phyloP scores from a whole-genome alignment of 2,329 filamentous ascomycete genomes.

The Aspergillus calidoustus region DNA sequence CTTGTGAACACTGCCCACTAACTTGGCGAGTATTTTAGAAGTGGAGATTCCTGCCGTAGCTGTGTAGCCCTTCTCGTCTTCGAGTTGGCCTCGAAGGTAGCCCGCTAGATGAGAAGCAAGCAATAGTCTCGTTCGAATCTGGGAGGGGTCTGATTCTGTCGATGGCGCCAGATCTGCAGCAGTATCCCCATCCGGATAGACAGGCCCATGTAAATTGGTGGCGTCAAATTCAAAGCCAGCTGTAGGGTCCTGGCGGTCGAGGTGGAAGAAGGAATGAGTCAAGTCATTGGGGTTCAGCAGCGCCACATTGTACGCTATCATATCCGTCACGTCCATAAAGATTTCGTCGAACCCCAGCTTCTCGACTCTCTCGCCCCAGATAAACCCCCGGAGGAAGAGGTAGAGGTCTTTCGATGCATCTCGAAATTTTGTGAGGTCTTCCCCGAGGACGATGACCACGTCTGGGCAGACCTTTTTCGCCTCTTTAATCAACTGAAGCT shows the following conservation, averaged over 20 bases:
- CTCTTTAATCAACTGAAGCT: conserved; percentile 83
- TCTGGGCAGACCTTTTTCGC: conserved; percentile 81
- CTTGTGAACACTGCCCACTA: conserved; percentile 83
- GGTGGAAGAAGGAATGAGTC: conserved; percentile 75
- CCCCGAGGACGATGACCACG: conserved; percentile 81
- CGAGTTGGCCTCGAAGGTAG: conserved; percentile 72
- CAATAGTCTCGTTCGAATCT: conserved; percentile 64
- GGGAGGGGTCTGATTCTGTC: conserved; percentile 16
- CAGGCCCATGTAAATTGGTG: conserved; percentile 67
- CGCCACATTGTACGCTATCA: conserved; percentile 78
- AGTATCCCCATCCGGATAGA: conserved; percentile 50
- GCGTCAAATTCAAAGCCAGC: conserved; percentile 82
- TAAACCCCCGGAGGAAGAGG: conserved; percentile 70
- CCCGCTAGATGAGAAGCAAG: conserved; percentile 81
- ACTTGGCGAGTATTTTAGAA: conserved; percentile 83
- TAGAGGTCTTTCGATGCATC: conserved; percentile 84
- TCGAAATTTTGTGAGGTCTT: conserved; percentile 83
- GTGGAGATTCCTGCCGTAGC: conserved; percentile 86
- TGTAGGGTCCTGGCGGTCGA: conserved; percentile 74
- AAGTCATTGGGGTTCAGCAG: conserved; percentile 71
- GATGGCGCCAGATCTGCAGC: conserved; percentile 28
- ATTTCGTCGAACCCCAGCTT: conserved; percentile 89
- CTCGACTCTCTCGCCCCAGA: conserved; percentile 80
- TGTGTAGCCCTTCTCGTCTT: conserved; percentile 80
- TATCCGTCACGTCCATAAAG: conserved; percentile 81